Evolutionary conservation across 148 eudicot genomes (phyloP).

Genomic region (Pharnaceum exiguum): DNA sequence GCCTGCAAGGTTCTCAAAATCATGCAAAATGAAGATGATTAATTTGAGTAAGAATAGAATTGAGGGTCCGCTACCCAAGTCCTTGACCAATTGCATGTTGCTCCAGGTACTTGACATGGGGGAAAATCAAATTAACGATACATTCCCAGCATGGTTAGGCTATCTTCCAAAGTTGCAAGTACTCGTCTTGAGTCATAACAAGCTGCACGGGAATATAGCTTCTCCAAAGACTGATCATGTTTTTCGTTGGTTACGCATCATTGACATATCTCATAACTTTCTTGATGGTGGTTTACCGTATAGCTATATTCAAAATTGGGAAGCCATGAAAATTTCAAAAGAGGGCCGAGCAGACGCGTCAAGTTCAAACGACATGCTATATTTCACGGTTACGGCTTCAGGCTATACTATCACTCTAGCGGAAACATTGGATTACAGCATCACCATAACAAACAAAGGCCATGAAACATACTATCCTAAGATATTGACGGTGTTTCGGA

Average conservation of each 20-base stretch:
- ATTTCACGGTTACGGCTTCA: too few species aligned
- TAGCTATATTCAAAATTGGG: constrained; percentile 10
- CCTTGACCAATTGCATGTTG: constrained; percentile 4
- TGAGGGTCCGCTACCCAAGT: constrained; percentile 9
- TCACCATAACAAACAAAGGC: too few species aligned
- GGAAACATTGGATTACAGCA: too few species aligned
- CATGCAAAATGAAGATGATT: background rate
- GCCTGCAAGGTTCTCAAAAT: background rate
- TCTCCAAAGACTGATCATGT: background rate
- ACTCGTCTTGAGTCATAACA: constrained; percentile 24
- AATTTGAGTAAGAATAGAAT: constrained; percentile 9
- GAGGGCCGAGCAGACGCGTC: too few species aligned
- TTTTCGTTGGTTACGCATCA: constrained; percentile 23
- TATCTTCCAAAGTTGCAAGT: constrained; percentile 21
- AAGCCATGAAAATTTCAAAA: constrained; percentile 1
- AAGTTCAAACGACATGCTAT: too few species aligned
- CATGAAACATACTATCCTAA: too few species aligned
- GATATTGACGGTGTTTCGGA: too few species aligned
- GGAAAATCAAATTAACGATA: constrained; percentile 24
- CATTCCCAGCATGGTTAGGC: constrained; percentile 36
- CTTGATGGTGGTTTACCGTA: constrained; percentile 25
- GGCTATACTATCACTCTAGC: too few species aligned
- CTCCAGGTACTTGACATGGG: constrained; percentile 24
- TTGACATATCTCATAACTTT: constrained; percentile 30
- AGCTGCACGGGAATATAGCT: constrained; percentile 3